Conservation (phyloP, 371 early-diverging fungal genomes). For the Mucor circinelloides region DNA sequence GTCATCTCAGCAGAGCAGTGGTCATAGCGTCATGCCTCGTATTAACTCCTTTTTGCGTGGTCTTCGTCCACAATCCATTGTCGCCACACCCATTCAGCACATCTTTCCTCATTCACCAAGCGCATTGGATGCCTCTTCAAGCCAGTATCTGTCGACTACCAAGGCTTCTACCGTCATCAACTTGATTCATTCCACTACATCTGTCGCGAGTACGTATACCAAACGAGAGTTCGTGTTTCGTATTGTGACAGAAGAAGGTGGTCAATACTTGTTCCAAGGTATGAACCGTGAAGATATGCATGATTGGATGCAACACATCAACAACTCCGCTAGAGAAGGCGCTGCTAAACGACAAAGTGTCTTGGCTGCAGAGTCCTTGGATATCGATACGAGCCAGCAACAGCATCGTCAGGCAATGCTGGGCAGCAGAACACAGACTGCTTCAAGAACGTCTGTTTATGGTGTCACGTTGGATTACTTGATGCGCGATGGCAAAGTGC, state of each 20-base stretch:
- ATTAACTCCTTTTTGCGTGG: constrained; percentile 43
- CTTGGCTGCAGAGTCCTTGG: constrained; percentile 36
- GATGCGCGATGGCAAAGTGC: constrained; percentile 63
- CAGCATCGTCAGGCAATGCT: not conserved
- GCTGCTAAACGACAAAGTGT: constrained; percentile 67
- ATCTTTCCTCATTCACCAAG: constrained; percentile 7
- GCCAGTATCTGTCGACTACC: constrained; percentile 1
- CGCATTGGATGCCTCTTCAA: not conserved
- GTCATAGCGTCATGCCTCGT: constrained; percentile 32
- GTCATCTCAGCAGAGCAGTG: not conserved
- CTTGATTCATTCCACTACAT: constrained; percentile 76
- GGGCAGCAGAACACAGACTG: not conserved
- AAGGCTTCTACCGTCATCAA: constrained; percentile 81
- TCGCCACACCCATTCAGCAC: constrained; percentile 13
- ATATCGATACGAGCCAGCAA: not conserved
- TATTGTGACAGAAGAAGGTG: constrained; percentile 84
- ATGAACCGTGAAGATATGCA: constrained; percentile 73
- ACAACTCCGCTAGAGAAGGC: constrained; percentile 76
- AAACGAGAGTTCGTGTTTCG: constrained; percentile 82
- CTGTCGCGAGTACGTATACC: constrained; percentile 68
- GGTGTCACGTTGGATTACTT: constrained; percentile 64
- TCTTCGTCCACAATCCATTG: constrained; percentile 23
- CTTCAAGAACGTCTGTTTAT: constrained; percentile 43
- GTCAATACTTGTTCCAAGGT: constrained; percentile 77
- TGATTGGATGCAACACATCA: constrained; percentile 75